Evolutionary conservation across 345 rosid species (phyloP).

Genomic region (Populus pruinosa): DNA sequence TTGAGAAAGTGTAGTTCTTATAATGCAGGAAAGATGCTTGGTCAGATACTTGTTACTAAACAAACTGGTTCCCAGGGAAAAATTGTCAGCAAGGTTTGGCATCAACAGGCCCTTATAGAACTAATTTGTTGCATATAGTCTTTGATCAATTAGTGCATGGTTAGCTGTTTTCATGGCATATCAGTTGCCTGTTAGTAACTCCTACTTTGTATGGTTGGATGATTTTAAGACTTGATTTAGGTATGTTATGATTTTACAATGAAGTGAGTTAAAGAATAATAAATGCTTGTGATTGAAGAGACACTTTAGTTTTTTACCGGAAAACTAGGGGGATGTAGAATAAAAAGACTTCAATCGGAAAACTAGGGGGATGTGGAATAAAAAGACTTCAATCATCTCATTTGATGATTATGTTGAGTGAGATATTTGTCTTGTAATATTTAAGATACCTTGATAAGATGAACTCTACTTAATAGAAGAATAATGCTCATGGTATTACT

Average conservation of each 20-base stretch:
- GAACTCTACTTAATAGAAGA: background rate
- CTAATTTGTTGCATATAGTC: background rate
- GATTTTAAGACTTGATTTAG: background rate
- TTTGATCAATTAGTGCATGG: background rate
- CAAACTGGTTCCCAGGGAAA: constrained; percentile 97
- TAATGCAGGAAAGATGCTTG: constrained; percentile 87
- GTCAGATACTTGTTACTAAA: constrained; percentile 92
- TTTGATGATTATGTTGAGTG: background rate
- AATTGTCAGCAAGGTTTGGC: constrained; percentile 93
- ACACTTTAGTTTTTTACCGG: background rate
- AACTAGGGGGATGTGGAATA: background rate
- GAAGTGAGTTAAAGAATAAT: background rate
- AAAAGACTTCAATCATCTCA: background rate
- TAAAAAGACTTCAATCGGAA: background rate
- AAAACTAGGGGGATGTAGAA: background rate
- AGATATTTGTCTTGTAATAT: background rate
- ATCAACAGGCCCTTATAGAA: background rate
- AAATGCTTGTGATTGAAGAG: background rate
- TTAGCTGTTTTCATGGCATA: background rate
- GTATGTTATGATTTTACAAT: background rate
- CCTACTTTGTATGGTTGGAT: too few relatives aligned
- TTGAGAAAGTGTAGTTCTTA: background rate
- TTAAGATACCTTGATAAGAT: background rate
- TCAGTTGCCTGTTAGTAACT: background rate
- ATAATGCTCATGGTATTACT: background rate